A percentile compares a stretch with the other conserved stretches of the same genome.
Evolutionary conservation across 495 filamentous ascomycete genomes (phyloP).

Genomic region (Penicillium goetzii): DNA sequence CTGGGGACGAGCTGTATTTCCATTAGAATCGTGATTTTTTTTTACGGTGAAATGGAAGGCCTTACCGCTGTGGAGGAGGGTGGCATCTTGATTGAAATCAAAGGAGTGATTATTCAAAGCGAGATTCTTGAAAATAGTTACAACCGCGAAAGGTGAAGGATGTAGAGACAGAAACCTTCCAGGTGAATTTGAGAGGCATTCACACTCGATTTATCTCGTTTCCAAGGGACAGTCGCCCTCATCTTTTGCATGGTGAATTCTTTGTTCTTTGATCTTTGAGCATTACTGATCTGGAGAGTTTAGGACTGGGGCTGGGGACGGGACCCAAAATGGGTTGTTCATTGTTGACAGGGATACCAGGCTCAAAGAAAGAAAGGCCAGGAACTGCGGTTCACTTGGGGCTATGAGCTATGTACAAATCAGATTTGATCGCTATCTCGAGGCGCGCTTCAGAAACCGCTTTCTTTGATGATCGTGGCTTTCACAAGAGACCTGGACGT

Average conservation of each 20-base stretch:
- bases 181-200: background rate
- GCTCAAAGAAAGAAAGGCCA: background rate
- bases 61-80: background rate
- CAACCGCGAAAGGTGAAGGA: background rate
- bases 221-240: background rate
- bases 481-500: background rate
- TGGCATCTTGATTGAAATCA: background rate
- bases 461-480: background rate
- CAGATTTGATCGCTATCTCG: background rate
- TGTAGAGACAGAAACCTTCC: background rate
- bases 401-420: background rate
- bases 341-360: background rate
- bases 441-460: background rate
- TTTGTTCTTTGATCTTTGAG: background rate
- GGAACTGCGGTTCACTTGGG: background rate
- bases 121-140: background rate
- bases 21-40: background rate
- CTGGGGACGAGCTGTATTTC: background rate
- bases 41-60: background rate
- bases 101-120: background rate
- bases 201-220: background rate
- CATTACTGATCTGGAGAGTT: background rate
- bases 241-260: background rate
- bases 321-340: background rate
- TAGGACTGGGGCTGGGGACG: background rate